phyloP scores from a whole-genome alignment of 1,284 basidiomycete genomes.

The Entoloma clypeatum region DNA sequence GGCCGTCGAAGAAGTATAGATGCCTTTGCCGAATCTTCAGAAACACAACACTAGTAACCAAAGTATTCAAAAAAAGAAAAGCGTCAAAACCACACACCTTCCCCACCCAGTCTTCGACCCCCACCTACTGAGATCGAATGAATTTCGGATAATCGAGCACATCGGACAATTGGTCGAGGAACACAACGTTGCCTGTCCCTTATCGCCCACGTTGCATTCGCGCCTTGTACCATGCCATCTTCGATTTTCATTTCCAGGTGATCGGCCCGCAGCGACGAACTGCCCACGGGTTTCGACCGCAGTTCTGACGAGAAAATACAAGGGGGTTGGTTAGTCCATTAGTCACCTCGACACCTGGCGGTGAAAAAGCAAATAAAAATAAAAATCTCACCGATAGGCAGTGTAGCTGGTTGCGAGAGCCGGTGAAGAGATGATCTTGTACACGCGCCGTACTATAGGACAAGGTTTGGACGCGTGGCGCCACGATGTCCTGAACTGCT shows the following conservation, averaged over 20 bases:
- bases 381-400: slow-evolving; percentile 46
- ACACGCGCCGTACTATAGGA: slow-evolving; percentile 52
- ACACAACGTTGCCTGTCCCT: slow-evolving; percentile 50
- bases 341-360: neutral
- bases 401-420: slow-evolving; percentile 49
- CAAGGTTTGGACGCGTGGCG: slow-evolving; percentile 48
- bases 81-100: slow-evolving; percentile 35
- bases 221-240: slow-evolving; percentile 54
- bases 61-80: slow-evolving; percentile 2
- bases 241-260: slow-evolving; percentile 59
- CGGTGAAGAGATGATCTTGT: slow-evolving; percentile 52
- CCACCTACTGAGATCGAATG: slow-evolving; percentile 55
- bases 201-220: slow-evolving; percentile 57
- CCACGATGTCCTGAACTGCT: slow-evolving; percentile 68
- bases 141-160: slow-evolving; percentile 52
- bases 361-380: slow-evolving; percentile 1
- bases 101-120: slow-evolving; percentile 67
- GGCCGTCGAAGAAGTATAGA: slow-evolving; percentile 57
- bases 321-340: slow-evolving; percentile 3
- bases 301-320: slow-evolving; percentile 28
- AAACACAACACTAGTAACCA: no score
- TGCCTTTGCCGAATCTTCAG: slow-evolving; percentile 54
- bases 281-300: slow-evolving; percentile 55
- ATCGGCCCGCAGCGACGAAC: slow-evolving; percentile 46
- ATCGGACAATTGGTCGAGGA: slow-evolving; percentile 46